Evolutionary conservation across 1,284 basidiomycete species (phyloP).

Genomic region (Boletus calvinii): DNA sequence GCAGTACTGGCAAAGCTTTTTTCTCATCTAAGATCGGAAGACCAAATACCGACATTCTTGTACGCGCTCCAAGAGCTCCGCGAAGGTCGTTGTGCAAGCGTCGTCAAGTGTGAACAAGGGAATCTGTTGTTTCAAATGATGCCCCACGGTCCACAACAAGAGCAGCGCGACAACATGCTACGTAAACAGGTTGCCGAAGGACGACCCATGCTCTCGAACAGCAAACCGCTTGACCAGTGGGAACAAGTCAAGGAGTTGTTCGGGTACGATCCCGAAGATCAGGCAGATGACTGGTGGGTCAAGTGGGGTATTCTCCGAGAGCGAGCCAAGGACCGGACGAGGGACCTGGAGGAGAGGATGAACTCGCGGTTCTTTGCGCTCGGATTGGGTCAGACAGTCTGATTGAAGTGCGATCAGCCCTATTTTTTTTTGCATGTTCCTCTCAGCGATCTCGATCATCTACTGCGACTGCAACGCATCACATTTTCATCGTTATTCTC

Average conservation of each 20-base stretch:
- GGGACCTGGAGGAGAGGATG: conserved; percentile 21
- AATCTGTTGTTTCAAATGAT: conserved; percentile 42
- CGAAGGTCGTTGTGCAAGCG: conserved; percentile 40
- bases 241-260: conserved; percentile 42
- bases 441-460: background rate
- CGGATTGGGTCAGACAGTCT: background rate
- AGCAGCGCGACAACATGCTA: conserved; percentile 44
- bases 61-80: conserved; percentile 53
- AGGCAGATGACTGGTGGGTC: conserved; percentile 44
- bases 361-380: background rate
- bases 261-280: conserved; percentile 45
- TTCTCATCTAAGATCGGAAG: conserved; percentile 47
- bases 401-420: background rate
- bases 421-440: background rate
- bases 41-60: conserved; percentile 53
- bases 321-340: conserved; percentile 24
- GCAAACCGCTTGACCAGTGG: conserved; percentile 37
- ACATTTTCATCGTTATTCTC: background rate
- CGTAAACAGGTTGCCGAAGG: conserved; percentile 40
- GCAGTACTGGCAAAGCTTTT: conserved; percentile 58
- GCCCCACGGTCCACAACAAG: conserved; percentile 40
- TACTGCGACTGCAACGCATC: background rate
- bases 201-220: conserved; percentile 33
- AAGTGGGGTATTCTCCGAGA: conserved; percentile 38
- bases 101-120: conserved; percentile 37